Conservation (phyloP, 805 yeast genomes). For the Cyberlindnera suaveolens region DNA sequence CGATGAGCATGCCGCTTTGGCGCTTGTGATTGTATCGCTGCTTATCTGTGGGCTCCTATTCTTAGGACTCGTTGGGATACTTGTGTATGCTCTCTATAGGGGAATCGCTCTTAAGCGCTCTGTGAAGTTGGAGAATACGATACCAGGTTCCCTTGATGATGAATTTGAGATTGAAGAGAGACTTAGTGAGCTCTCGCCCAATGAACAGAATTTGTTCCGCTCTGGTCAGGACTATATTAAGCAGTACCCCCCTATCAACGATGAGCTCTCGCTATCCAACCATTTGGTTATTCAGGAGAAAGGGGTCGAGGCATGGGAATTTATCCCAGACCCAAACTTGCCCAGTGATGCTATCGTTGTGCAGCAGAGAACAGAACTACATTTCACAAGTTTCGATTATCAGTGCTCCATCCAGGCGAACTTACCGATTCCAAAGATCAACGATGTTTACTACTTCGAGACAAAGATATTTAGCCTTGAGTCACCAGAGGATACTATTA, state of each 20-base stretch:
- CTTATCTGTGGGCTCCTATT: slow-evolving; percentile 3
- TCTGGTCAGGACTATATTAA: slow-evolving; percentile 35
- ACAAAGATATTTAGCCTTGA: slow-evolving; percentile 42
- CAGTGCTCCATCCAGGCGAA: slow-evolving; percentile 34
- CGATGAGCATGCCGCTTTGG: slow-evolving; percentile 3
- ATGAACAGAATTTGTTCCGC: slow-evolving; percentile 45
- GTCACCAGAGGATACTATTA: slow-evolving; percentile 34
- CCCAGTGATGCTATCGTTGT: slow-evolving; percentile 48
- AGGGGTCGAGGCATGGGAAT: slow-evolving; percentile 83
- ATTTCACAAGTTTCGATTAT: slow-evolving; percentile 27
- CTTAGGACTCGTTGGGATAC: slow-evolving; percentile 3
- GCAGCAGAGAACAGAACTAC: slow-evolving; percentile 32
- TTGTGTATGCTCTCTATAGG: slow-evolving; percentile 1
- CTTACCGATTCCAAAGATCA: slow-evolving; percentile 42
- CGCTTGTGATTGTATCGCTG: slow-evolving; percentile 4
- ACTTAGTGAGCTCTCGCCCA: slow-evolving; percentile 38
- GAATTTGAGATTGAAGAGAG: slow-evolving; percentile 44
- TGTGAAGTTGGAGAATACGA: slow-evolving; percentile 22
- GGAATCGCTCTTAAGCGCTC: slow-evolving; percentile 4
- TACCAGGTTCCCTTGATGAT: slow-evolving; percentile 56
- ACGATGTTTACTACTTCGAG: slow-evolving; percentile 67
- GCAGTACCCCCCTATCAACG: slow-evolving; percentile 18
- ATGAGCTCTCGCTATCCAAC: slow-evolving; percentile 24
- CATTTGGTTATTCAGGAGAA: slow-evolving; percentile 58
- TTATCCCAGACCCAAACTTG: slow-evolving; percentile 37